phyloP scores from a whole-genome alignment of 805 yeast species.

The Candida berthetii region DNA sequence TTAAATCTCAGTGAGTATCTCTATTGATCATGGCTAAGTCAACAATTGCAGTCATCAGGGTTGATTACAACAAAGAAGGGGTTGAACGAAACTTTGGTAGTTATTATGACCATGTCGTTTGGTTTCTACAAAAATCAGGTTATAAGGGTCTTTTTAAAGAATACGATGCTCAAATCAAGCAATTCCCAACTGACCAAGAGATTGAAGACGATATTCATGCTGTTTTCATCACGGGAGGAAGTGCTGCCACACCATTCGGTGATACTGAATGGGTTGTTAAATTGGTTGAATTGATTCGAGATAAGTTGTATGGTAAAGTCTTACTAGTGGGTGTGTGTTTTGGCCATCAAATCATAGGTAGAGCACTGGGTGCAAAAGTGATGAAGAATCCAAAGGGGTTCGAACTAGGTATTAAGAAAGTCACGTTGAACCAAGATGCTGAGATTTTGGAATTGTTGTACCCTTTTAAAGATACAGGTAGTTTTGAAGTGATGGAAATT shows the following conservation, averaged over 20 bases:
- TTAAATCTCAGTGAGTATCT: too few relatives aligned
- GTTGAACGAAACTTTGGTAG: slow-evolving; percentile 36
- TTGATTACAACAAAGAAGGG: slow-evolving; percentile 15
- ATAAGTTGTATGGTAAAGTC: slow-evolving; percentile 4
- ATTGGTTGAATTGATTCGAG: slow-evolving; percentile 28
- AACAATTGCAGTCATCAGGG: slow-evolving; percentile 11
- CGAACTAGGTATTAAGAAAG: slow-evolving; percentile 60
- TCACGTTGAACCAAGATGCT: slow-evolving; percentile 37
- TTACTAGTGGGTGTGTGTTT: slow-evolving; percentile 74
- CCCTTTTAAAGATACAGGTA: slow-evolving; percentile 5
- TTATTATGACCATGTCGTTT: slow-evolving; percentile 41
- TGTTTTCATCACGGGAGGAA: slow-evolving; percentile 41
- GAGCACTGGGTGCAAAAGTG: slow-evolving; percentile 58
- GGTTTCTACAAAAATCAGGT: slow-evolving; percentile 23
- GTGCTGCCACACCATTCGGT: slow-evolving; percentile 36
- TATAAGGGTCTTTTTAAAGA: slow-evolving; percentile 20
- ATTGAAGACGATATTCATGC: slow-evolving; percentile 25
- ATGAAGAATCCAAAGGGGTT: slow-evolving; percentile 57
- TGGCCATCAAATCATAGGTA: slow-evolving; percentile 78
- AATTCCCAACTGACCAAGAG: slow-evolving; percentile 20
- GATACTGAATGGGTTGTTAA: slow-evolving; percentile 34
- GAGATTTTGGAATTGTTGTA: slow-evolving; percentile 21
- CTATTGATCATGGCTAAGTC: too few relatives aligned
- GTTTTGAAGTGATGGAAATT: slow-evolving; percentile 41
- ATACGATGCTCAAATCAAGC: slow-evolving; percentile 28